Evolutionary conservation across 2,329 filamentous ascomycete species (phyloP), one percentile per base, ranked within the genome.

Genomic region (Pseudogymnoascus sp.): DNA sequence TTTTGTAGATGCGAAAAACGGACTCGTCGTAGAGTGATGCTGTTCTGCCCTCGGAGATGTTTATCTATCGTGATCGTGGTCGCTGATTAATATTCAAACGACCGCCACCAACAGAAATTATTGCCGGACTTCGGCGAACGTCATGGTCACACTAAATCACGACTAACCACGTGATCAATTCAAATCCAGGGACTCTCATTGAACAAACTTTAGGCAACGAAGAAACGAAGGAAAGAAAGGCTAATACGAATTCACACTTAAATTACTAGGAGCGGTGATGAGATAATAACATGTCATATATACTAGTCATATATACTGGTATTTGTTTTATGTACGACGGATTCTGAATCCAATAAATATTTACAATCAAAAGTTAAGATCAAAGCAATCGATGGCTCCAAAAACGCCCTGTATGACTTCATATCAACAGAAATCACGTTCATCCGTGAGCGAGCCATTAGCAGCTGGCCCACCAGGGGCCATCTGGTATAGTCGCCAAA

Each of bases 61-160:
- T 53, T 53, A 56, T 56, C 50, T 33, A 26, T 47, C 42, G 42
- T 47, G 50, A 56, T 56, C 29, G 50, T 56, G 26, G 26, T 56
- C 26, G 50, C 50, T 56, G 50, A 56, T 56, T 56, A 56, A 56
- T 56, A 56, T 56, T 56, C 50, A 56, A 13, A 56, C 50, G 26
- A n/a, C 50, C 50, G 50, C 50, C 50, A 56, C 50, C 50, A 56
- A 56, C 50, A 56, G 50, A 56, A 56, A 56, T 56, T 56, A 56
- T 33, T 56, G n/a, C 50, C 29, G 50, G 50, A 56, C 50, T 56
- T 56, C 50, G 50, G 50, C 50, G 50, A 56, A 56, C 50, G 50
- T 56, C 50, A 56, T 56, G 50, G n/a, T 5, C n/a, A 33, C 50
- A 56, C 50, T 56, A 56, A 56, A 56, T 56, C 50, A 33, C 50